phyloP scores from a whole-genome alignment of 2,329 filamentous ascomycete genomes.

The Fusarium tjaetaba region DNA sequence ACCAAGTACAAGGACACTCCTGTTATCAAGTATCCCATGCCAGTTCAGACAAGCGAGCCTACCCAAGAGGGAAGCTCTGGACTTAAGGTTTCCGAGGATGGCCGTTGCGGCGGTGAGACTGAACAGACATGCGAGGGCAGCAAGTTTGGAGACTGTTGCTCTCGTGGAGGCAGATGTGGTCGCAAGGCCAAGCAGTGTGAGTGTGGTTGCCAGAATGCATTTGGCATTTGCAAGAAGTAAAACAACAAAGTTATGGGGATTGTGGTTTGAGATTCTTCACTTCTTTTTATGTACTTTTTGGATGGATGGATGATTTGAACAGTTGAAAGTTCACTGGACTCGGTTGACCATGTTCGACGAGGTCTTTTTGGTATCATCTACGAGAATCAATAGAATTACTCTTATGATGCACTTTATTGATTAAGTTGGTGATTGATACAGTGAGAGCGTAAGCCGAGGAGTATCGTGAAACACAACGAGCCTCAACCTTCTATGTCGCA shows the following conservation, averaged over 20 bases:
- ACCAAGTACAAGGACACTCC: slow-evolving; percentile 24
- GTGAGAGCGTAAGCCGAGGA: neutral
- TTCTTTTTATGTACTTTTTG: slow-evolving; percentile 41
- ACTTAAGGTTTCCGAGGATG: slow-evolving; percentile 51
- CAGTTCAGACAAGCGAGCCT: slow-evolving; percentile 28
- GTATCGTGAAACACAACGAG: neutral
- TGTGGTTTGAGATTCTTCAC: slow-evolving; percentile 21
- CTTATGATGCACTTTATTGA: neutral
- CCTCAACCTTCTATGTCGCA: neutral
- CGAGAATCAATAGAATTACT: slow-evolving; percentile 22
- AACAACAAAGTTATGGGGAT: neutral
- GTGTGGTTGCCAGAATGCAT: slow-evolving; percentile 50
- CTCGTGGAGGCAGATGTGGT: slow-evolving; percentile 52
- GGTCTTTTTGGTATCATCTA: slow-evolving; percentile 4
- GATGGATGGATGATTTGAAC: slow-evolving; percentile 15
- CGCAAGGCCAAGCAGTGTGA: slow-evolving; percentile 49
- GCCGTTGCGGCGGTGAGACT: slow-evolving; percentile 52
- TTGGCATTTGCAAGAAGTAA: slow-evolving; percentile 47
- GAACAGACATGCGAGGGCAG: slow-evolving; percentile 56
- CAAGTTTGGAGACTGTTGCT: slow-evolving; percentile 56
- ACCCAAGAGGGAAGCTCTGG: slow-evolving; percentile 9
- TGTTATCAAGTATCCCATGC: neutral
- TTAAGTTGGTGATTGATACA: neutral
- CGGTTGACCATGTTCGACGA: slow-evolving; percentile 8
- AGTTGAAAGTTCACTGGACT: slow-evolving; percentile 3